Base-by-base conservation (phyloP, 139 green algal genomes). In the Chlamydomonas schloesseri region DNA sequence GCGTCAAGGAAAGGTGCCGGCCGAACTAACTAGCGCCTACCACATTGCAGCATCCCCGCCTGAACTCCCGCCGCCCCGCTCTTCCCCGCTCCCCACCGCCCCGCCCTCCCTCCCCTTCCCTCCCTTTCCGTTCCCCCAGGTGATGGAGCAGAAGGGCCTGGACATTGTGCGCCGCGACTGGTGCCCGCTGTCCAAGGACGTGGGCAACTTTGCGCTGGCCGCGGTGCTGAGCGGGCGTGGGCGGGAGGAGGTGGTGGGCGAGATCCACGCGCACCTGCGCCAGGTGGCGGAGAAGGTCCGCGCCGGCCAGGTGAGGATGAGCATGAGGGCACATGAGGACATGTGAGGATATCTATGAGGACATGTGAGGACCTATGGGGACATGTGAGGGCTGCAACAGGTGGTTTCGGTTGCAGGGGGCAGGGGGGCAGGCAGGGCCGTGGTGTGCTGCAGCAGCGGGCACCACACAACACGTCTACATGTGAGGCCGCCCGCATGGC, bases 111-210 rank as follows among this genome's bases (percentile, higher is more conserved):
- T 36, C 42, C 57, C 71, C 31, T 2, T 31, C 46, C 42, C 36
- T 31, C 71, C 68, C 0, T 74, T 47, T 8, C 55, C n/a, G n/a
- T n/a, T n/a, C 33, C 50, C 73, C 29, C 86, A 97, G 91, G 89
- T 94, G 68, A 87, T 96, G 80, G 98, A 99, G 93, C 88, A 95
- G 77, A 99, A 99, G 92, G 98, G 98, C 4, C 91, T 99, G 77
- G 98, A 99, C 93, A 99, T 99, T 58, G 98, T 99, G 81, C 94
- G 98, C 4, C 93, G 98, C n/a, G 98, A 99, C 93, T 99, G 98
- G 98, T 98, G 93, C 85, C 93, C 93, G 10, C 91, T 99, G 53
- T 94, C 93, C 85, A 99, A 99, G 88, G 95, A 99, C 37, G 82
- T 88, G n/a, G 97, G 97, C 73, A 95, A 97, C 85, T 93, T 88